Conservation (phyloP, 768 basidiomycete genomes). For the Leccinum imitatum region DNA sequence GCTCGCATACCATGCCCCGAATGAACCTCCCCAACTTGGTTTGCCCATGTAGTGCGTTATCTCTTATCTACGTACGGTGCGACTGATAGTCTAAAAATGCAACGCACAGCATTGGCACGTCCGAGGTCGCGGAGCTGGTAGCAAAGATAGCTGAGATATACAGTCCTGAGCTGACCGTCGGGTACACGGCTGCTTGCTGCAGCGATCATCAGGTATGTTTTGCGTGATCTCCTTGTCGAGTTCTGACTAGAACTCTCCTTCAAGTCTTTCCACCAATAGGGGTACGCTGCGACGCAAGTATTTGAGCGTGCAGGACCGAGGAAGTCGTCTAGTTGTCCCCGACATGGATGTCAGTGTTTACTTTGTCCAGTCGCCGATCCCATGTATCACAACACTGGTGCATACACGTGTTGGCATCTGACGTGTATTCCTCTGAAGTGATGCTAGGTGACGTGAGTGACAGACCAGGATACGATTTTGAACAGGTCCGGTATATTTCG, state of each 20-base stretch:
- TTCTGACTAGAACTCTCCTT: background rate
- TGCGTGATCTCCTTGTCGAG: background rate
- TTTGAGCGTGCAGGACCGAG: slow-evolving; percentile 84
- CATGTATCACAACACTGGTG: slow-evolving; percentile 85
- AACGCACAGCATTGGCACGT: slow-evolving; percentile 65
- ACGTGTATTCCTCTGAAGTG: background rate
- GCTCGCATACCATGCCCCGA: slow-evolving; percentile 78
- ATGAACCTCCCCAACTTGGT: slow-evolving; percentile 82
- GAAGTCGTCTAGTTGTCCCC: slow-evolving; percentile 26
- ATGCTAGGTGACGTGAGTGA: slow-evolving; percentile 70
- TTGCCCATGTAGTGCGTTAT: slow-evolving; percentile 63
- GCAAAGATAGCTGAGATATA: slow-evolving; percentile 76
- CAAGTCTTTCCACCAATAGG: slow-evolving; percentile 78
- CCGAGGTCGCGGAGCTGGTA: slow-evolving; percentile 73
- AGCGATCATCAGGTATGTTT: slow-evolving; percentile 78
- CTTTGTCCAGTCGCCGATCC: slow-evolving; percentile 68
- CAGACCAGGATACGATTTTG: slow-evolving; percentile 77
- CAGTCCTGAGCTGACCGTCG: slow-evolving; percentile 74
- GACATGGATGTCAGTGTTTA: background rate
- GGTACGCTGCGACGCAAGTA: slow-evolving; percentile 83
- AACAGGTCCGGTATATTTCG: slow-evolving; percentile 79
- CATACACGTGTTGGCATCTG: slow-evolving; percentile 15
- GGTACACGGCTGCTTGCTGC: slow-evolving; percentile 78
- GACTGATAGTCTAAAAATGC: background rate
- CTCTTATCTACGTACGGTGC: background rate